Conservation (phyloP, 2,329 filamentous ascomycete species). For the Talaromyces funiculosus region DNA sequence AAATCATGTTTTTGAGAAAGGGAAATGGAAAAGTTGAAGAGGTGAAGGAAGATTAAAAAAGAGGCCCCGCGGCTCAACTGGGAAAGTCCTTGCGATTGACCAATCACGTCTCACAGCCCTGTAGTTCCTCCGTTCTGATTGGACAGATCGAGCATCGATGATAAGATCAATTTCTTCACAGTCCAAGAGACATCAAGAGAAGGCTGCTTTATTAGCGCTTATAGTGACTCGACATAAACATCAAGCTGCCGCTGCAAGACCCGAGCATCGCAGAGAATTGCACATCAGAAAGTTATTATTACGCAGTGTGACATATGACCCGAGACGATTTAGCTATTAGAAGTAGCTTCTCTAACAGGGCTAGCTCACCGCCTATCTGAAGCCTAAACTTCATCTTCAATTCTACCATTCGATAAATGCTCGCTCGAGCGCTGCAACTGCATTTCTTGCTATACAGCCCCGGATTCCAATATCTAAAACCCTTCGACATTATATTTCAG, state of each 20-base stretch:
- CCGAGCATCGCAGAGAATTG: not conserved
- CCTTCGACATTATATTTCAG: not conserved
- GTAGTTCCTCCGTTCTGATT: not conserved
- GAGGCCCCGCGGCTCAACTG: not conserved
- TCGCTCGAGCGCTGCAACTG: not conserved
- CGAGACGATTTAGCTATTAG: not conserved
- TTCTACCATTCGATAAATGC: not conserved
- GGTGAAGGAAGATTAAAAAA: not conserved
- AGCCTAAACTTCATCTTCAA: not conserved
- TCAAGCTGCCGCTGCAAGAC: not conserved
- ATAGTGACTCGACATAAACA: not conserved
- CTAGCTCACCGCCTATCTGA: not conserved
- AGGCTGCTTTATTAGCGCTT: no score
- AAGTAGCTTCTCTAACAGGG: not conserved
- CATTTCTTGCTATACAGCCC: no score
- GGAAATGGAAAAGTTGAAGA: not conserved
- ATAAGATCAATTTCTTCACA: not conserved
- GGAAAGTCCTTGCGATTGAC: constrained; percentile 14
- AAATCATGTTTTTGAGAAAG: not conserved
- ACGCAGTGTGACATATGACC: no score
- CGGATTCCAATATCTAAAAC: not conserved
- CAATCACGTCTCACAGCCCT: not conserved
- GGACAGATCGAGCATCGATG: not conserved
- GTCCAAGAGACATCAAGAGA: no score
- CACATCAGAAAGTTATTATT: not conserved